These are phyloP conservation scores for Tylopilus sp. DNA, from an alignment of 768 basidiomycete genomes.

Conservation along the genomic window DNA sequence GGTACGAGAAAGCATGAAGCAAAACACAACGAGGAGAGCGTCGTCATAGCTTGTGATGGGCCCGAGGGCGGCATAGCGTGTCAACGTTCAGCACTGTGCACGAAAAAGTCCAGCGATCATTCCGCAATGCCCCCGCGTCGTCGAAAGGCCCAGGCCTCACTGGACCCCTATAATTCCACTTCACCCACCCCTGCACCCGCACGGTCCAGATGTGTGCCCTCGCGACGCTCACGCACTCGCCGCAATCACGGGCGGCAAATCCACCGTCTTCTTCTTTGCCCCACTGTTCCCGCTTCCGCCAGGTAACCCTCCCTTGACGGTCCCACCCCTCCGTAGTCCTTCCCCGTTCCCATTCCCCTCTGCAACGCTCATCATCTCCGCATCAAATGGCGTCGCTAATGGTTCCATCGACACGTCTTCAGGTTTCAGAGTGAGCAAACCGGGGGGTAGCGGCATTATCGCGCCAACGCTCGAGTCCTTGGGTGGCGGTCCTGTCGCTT, in stretches of 20 bases:
- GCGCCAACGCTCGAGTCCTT: constrained; percentile 22
- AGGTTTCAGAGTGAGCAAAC: constrained; percentile 18
- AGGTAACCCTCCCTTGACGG: constrained; percentile 5
- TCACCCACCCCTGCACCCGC: no score
- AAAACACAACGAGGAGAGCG: not conserved
- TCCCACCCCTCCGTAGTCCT: constrained; percentile 1
- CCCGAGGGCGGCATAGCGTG: no score
- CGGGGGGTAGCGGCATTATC: constrained; percentile 16
- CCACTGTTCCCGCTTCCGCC: constrained; percentile 12
- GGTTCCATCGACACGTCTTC: constrained; percentile 22
- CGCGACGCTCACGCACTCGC: constrained; percentile 29
- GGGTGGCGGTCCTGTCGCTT: constrained; percentile 21
- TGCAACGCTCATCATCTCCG: not conserved
- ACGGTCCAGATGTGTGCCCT: no score
- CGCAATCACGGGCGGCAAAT: constrained; percentile 34
- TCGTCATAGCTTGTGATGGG: constrained; percentile 3
- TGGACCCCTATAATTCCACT: no score
- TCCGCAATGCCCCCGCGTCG: not conserved
- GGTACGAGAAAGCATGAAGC: not conserved
- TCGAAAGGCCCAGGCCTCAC: no score
- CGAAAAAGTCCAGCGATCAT: not conserved
- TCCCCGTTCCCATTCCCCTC: constrained; percentile 11
- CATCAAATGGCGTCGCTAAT: constrained; percentile 14
- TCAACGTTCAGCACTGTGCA: not conserved
- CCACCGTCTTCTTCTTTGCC: constrained; percentile 26